A percentile compares a stretch with the other conserved stretches of the same genome.
Evolutionary conservation across 108 stramenopile genomes (phyloP).

Genomic region (Pseudonitzschia multistriata): DNA sequence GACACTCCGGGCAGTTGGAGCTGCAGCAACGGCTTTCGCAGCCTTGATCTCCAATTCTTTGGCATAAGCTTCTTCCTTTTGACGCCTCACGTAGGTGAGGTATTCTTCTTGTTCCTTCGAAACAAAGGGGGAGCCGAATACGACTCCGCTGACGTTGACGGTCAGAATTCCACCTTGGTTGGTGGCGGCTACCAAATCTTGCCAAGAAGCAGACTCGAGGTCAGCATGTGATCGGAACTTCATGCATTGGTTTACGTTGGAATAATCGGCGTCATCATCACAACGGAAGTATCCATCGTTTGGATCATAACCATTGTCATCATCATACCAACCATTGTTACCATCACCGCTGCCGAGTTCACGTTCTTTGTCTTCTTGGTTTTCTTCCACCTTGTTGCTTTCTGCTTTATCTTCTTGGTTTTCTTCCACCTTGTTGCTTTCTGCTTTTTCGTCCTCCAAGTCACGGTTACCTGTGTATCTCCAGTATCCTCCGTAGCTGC

Average conservation of each 20-base stretch:
- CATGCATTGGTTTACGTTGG: constrained; percentile 63
- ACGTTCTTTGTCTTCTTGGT: constrained; percentile 20
- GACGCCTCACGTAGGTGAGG: constrained; percentile 21
- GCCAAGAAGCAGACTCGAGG: constrained; percentile 39
- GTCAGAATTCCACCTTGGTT: constrained; percentile 48
- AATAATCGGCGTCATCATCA: constrained; percentile 62
- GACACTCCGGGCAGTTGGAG: constrained; percentile 16
- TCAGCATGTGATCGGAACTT: constrained; percentile 52
- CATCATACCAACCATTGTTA: constrained; percentile 1
- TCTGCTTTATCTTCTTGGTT: neutral
- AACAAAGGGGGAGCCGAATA: constrained; percentile 29
- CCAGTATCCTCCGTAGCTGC: no score
- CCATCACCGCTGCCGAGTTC: neutral
- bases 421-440: neutral
- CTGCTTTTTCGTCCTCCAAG: neutral
- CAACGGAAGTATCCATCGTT: constrained; percentile 48
- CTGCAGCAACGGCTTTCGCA: constrained; percentile 9
- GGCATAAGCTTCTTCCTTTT: constrained; percentile 21
- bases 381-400: neutral
- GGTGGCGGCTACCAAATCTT: constrained; percentile 44
- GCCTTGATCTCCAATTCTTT: constrained; percentile 23
- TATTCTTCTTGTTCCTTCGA: constrained; percentile 31
- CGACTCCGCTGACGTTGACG: constrained; percentile 31
- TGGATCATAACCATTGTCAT: constrained; percentile 27
- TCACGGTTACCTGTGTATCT: neutral